Evolutionary conservation across 352 stramenopile species (phyloP).

Genomic region (Elongisporangium senticosum): DNA sequence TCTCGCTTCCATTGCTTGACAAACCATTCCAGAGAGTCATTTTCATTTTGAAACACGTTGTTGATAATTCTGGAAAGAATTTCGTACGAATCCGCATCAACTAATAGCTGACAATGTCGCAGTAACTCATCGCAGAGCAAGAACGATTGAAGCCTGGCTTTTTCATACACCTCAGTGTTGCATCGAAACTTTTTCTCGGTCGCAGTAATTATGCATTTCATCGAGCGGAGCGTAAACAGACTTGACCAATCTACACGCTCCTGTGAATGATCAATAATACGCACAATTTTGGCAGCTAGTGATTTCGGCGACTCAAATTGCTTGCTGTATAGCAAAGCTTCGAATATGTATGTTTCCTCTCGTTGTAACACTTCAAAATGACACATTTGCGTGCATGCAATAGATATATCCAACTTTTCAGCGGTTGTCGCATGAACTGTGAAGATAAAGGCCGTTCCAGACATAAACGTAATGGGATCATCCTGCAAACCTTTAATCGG

Average conservation of each 20-base stretch:
- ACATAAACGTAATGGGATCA: constrained; percentile 22
- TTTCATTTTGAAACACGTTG: constrained; percentile 6
- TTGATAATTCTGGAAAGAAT: background rate
- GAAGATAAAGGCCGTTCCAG: constrained; percentile 33
- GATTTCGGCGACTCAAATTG: constrained; percentile 9
- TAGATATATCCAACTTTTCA: constrained; percentile 21
- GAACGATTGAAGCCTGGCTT: constrained; percentile 4
- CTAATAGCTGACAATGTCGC: background rate
- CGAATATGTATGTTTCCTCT: constrained; percentile 22
- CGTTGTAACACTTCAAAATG: constrained; percentile 22
- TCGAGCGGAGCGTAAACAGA: constrained; percentile 1
- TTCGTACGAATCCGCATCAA: background rate
- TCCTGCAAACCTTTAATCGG: constrained; percentile 20
- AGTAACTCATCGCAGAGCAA: constrained; percentile 10
- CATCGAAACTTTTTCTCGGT: constrained; percentile 1
- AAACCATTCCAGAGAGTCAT: constrained; percentile 13
- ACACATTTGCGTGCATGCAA: constrained; percentile 14
- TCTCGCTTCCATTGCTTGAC: constrained; percentile 14
- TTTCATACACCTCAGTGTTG: constrained; percentile 12
- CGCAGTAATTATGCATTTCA: constrained; percentile 9
- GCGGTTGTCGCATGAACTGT: constrained; percentile 3
- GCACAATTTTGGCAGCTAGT: background rate
- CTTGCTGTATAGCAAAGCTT: constrained; percentile 25
- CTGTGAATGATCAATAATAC: background rate
- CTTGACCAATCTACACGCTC: background rate